These are phyloP conservation scores for Rasamsonia emersonii DNA, from an alignment of 2,329 filamentous ascomycete genomes.

Conservation along the genomic window DNA sequence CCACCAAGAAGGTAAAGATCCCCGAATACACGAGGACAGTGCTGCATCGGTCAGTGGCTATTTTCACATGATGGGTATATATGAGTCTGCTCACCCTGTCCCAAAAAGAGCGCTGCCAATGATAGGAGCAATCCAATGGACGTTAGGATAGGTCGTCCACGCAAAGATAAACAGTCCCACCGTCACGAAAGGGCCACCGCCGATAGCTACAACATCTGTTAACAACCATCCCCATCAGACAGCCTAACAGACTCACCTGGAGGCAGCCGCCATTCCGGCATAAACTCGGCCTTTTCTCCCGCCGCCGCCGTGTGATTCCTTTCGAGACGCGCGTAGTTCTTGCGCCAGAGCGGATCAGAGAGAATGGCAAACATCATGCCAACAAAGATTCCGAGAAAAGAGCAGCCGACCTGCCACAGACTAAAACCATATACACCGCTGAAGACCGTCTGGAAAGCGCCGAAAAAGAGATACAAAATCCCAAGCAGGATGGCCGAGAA, in stretches of 20 bases:
- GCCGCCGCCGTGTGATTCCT: constrained; percentile 26
- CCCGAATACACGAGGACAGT: constrained; percentile 72
- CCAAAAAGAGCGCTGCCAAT: constrained; percentile 66
- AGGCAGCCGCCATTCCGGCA: constrained; percentile 81
- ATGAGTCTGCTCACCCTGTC: constrained; percentile 49
- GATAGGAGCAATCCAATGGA: constrained; percentile 71
- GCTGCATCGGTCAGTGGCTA: constrained; percentile 35
- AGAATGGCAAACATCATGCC: constrained; percentile 38
- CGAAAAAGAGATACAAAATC: constrained; percentile 84
- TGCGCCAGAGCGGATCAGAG: constrained; percentile 40
- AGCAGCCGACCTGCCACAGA: constrained; percentile 69
- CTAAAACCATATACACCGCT: constrained; percentile 64
- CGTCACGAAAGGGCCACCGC: constrained; percentile 69
- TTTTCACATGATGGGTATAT: constrained; percentile 9
- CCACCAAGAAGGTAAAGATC: constrained; percentile 80
- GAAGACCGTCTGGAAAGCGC: constrained; percentile 78
- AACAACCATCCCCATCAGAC: constrained; percentile 1
- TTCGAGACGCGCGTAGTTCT: constrained; percentile 35
- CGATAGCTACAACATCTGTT: constrained; percentile 39
- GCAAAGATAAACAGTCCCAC: constrained; percentile 80
- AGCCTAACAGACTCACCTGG: constrained; percentile 40
- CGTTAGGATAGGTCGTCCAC: constrained; percentile 65
- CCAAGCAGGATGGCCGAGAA: constrained; percentile 80
- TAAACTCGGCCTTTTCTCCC: constrained; percentile 43
- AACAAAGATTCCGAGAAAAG: constrained; percentile 55